A percentile compares a stretch with the other conserved stretches of the same genome.
Conservation (phyloP, 495 filamentous ascomycete species). For the Talaromyces borbonicus region DNA sequence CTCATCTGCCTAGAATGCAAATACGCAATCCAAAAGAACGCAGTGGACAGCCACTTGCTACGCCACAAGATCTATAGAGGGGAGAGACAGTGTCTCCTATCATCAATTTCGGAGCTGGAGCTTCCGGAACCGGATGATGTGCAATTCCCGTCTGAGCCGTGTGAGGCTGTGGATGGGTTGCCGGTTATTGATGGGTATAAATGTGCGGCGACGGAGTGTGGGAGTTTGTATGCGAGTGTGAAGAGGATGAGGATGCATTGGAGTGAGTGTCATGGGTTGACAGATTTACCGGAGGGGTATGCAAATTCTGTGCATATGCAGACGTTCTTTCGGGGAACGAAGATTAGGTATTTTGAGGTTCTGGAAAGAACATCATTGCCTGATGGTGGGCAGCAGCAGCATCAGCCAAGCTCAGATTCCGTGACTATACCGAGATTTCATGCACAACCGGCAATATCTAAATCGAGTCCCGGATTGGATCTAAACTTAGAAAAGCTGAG, state of each 20-base stretch:
- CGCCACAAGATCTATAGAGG: conserved; percentile 28
- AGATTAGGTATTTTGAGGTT: conserved; percentile 28
- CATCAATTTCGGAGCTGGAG: conserved; percentile 16
- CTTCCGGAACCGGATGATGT: conserved; percentile 21
- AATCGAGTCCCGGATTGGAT: conserved; percentile 4
- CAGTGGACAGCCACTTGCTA: conserved; percentile 23
- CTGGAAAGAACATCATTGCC: not conserved
- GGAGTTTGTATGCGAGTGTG: conserved; percentile 19
- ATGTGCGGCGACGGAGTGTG: conserved; percentile 17
- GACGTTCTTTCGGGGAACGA: conserved; percentile 28
- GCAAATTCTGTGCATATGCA: conserved; percentile 18
- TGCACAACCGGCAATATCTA: not conserved
- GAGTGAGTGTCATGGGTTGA: conserved; percentile 21
- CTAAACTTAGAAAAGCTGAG: conserved; percentile 21
- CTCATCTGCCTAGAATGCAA: conserved; percentile 28
- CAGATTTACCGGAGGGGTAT: conserved; percentile 8
- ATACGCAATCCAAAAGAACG: conserved; percentile 30
- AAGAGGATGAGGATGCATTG: conserved; percentile 25
- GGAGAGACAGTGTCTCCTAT: conserved; percentile 17
- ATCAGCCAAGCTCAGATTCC: not conserved
- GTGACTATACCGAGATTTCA: conserved; percentile 1
- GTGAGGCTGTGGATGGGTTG: conserved; percentile 17
- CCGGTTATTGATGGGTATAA: conserved; percentile 19
- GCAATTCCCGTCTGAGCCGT: conserved; percentile 13
- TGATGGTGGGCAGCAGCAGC: not conserved